Evolutionary conservation across 805 yeast genomes (phyloP).

Genomic region (Starmerella apicola): DNA sequence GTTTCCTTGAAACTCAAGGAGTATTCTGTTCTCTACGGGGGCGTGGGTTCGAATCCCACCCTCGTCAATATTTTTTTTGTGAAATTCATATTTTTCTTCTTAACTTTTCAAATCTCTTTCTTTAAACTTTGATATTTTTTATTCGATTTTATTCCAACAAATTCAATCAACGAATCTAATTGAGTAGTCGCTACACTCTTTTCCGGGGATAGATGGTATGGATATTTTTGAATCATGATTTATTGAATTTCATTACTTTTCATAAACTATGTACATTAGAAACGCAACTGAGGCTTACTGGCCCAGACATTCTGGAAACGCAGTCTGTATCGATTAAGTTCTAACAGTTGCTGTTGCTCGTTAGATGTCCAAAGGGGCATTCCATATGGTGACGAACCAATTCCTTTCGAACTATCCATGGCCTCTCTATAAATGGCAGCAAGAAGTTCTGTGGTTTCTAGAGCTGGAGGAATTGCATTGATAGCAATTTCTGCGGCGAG

Average conservation of each 20-base stretch:
- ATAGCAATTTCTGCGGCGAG: constrained; percentile 32
- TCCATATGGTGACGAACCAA: constrained; percentile 15
- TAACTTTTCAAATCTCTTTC: too few species aligned
- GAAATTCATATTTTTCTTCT: too few species aligned
- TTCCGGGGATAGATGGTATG: too few species aligned
- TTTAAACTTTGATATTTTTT: too few species aligned
- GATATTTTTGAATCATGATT: too few species aligned
- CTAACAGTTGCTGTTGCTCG: constrained; percentile 21
- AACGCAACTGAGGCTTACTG: constrained; percentile 9
- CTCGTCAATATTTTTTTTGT: constrained; percentile 12
- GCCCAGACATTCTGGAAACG: constrained; percentile 18
- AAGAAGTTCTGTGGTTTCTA: constrained; percentile 26
- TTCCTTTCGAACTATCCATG: constrained; percentile 21
- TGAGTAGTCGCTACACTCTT: too few species aligned
- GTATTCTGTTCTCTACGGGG: constrained; percentile 22
- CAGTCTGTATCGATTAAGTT: constrained; percentile 21
- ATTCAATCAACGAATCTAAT: background rate
- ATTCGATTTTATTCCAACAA: background rate
- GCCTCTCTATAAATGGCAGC: constrained; percentile 22
- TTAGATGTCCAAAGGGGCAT: constrained; percentile 25
- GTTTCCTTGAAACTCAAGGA: constrained; percentile 13
- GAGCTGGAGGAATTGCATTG: constrained; percentile 32
- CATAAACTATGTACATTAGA: constrained; percentile 9
- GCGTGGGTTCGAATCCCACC: constrained; percentile 19
- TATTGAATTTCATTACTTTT: too few species aligned